These are phyloP conservation scores for Flaveria sonorensis DNA, from an alignment of 129 eudicot species.

Conservation along the genomic window DNA sequence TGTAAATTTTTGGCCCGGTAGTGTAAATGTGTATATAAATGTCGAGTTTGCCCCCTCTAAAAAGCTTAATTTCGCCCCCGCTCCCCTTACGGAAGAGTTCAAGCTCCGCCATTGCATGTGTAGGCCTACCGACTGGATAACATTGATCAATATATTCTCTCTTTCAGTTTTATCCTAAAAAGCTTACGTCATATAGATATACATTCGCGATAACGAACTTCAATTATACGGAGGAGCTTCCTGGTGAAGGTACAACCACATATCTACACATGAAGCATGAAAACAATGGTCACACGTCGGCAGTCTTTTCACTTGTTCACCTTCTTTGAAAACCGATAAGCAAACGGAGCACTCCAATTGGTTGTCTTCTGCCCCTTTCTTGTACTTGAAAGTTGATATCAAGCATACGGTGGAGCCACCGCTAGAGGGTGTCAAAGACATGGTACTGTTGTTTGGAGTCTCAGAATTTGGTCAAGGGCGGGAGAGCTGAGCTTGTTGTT, in stretches of 20 bases:
- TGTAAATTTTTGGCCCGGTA: no score
- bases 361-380: constrained; percentile 8
- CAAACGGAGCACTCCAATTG: no score
- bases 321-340: constrained; percentile 65
- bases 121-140: no score
- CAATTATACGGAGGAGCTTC: neutral
- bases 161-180: neutral
- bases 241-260: constrained; percentile 51
- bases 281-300: constrained; percentile 61
- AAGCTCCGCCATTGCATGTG: no score
- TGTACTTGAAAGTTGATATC: constrained; percentile 54
- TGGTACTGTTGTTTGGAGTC: neutral
- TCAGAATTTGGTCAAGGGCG: neutral
- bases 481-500: neutral
- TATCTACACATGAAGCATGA: constrained; percentile 75
- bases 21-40: no score
- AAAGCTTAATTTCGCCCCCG: no score
- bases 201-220: neutral
- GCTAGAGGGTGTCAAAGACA: neutral
- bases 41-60: no score
- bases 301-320: constrained; percentile 57
- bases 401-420: neutral
- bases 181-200: neutral
- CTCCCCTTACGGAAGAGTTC: no score
- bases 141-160: no score